Conservation (phyloP, 2,329 filamentous ascomycete species). For the Cladosporium sp. region DNA sequence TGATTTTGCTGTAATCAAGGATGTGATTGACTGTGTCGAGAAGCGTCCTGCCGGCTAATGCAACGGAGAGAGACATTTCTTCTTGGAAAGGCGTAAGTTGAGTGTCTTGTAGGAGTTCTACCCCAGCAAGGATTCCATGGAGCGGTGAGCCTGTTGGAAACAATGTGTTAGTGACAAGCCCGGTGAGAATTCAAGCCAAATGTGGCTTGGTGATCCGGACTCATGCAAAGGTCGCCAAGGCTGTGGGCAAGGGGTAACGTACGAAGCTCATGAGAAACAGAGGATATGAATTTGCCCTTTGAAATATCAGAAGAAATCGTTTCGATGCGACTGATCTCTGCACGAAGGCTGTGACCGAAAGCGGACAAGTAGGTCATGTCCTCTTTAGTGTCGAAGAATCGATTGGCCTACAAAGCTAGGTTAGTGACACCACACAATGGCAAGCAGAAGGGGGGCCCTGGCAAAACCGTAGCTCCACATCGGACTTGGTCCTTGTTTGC, state of each 20-base stretch:
- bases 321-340: constrained; percentile 40
- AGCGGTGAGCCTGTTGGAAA: constrained; percentile 41
- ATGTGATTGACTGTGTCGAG: constrained; percentile 50
- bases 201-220: no score
- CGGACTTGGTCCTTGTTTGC: no score
- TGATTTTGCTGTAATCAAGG: constrained; percentile 48
- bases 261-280: constrained; percentile 52
- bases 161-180: neutral
- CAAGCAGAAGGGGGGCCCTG: no score
- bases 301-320: constrained; percentile 44
- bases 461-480: no score
- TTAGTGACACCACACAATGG: no score
- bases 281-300: constrained; percentile 54
- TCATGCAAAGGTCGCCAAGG: neutral
- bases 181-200: neutral
- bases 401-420: constrained; percentile 25
- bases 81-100: constrained; percentile 41
- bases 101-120: constrained; percentile 52
- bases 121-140: constrained; percentile 48
- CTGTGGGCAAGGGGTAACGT: neutral
- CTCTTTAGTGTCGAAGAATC: constrained; percentile 37
- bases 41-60: constrained; percentile 50
- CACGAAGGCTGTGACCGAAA: constrained; percentile 42
- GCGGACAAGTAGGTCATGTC: constrained; percentile 40
- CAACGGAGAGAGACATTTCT: constrained; percentile 49